Conservation (phyloP, 352 stramenopile genomes). For the Aphanomyces stellatus region DNA sequence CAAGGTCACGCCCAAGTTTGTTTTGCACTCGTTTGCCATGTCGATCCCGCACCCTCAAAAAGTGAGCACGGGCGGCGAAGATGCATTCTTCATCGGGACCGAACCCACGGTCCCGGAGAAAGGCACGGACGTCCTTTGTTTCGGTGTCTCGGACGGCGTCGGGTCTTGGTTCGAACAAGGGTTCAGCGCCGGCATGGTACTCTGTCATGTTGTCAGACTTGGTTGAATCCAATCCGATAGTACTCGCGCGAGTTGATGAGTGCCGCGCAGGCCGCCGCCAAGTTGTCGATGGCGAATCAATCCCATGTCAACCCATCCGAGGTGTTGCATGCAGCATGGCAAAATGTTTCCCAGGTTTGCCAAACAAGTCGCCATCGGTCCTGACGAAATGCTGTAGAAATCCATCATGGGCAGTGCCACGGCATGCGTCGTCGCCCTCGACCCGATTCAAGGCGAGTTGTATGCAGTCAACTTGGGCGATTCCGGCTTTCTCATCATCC, state of each 20-base stretch:
- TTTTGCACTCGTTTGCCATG: slow-evolving; percentile 61
- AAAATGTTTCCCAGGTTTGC: slow-evolving; percentile 28
- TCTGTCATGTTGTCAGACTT: not conserved
- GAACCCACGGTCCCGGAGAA: slow-evolving; percentile 44
- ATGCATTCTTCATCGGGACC: slow-evolving; percentile 90
- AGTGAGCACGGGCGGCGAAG: slow-evolving; percentile 75
- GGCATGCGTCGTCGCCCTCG: slow-evolving; percentile 88
- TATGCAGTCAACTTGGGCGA: slow-evolving; percentile 94
- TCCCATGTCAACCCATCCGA: slow-evolving; percentile 43
- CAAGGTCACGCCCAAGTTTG: slow-evolving; percentile 29
- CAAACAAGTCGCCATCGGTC: not conserved
- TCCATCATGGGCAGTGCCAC: slow-evolving; percentile 91
- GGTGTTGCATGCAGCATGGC: slow-evolving; percentile 63
- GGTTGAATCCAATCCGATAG: slow-evolving; percentile 18
- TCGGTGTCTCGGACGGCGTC: slow-evolving; percentile 93
- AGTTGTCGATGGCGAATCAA: slow-evolving; percentile 45
- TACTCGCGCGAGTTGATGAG: slow-evolving; percentile 76
- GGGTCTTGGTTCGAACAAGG: slow-evolving; percentile 94
- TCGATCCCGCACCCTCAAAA: slow-evolving; percentile 72
- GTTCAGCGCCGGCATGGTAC: slow-evolving; percentile 43
- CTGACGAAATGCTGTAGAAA: slow-evolving; percentile 51
- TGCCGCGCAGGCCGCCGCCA: slow-evolving; percentile 50
- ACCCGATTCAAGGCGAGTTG: slow-evolving; percentile 86
- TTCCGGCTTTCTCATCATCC: slow-evolving; percentile 77
- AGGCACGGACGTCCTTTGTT: slow-evolving; percentile 63